Base-by-base conservation (phyloP, 371 early-diverging fungal species). In the Synchytrium microbalum region DNA sequence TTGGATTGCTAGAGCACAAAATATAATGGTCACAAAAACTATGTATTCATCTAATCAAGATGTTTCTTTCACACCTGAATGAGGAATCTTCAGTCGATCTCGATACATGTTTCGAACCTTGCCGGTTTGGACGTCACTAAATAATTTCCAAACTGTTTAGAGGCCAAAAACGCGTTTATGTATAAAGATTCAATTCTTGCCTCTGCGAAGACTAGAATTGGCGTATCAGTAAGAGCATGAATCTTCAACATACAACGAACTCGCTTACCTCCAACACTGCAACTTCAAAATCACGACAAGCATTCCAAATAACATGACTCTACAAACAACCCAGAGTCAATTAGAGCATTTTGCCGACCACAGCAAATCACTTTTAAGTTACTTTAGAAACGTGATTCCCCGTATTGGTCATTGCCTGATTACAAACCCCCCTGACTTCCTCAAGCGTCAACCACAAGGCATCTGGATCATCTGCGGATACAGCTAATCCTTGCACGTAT, bases 261-360 rank as follows among this genome's bases (percentile, higher is more conserved):
- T 24, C 26, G 27, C 1, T 70, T 63, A 68, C 67, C 69, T 78
- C 69, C 13, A 83, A 57, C 14, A 73, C 56, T 16, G 57, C 14
- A 5, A 74, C 25, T 61, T 86, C 85, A 63, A 88, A 86, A 54
- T 84, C 75, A 27, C 69, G 67, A 62, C 71, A 78, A 8, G 67
- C 63, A 19, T 76, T 78, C 87, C 87, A 88, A 3, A 84, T 75
- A 3, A 71, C 54, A 63, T 85, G 87, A 56, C 86, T 81, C 68
- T 81, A 63, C 24, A 0, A 57, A 30, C 53, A 33, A 53, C 29
- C 13, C 24, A 28, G 16, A n/a, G n/a, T n/a, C n/a, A n/a, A n/a
- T n/a, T n/a, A n/a, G n/a, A n/a, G n/a, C n/a, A n/a, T n/a, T n/a
- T n/a, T n/a, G n/a, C n/a, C n/a, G n/a, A n/a, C n/a, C n/a, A n/a